phyloP scores from a whole-genome alignment of 345 rosid genomes.

The Orychophragmus violaceus region DNA sequence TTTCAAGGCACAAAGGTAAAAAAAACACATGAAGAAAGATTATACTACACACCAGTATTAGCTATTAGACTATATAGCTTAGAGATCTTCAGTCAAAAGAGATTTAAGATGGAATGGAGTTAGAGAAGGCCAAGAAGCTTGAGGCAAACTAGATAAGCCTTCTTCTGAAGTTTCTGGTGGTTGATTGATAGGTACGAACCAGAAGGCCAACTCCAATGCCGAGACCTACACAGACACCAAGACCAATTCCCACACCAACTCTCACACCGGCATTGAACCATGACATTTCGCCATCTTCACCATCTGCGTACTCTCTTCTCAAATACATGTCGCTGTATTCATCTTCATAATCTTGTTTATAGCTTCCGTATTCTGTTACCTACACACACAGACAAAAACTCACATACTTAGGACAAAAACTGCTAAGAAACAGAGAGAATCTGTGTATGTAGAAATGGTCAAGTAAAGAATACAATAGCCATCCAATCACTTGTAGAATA shows the following conservation, averaged over 20 bases:
- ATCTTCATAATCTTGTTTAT: slow-evolving; percentile 53
- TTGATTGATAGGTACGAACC: slow-evolving; percentile 70
- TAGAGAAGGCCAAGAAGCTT: slow-evolving; percentile 6
- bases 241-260: slow-evolving; percentile 96
- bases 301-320: slow-evolving; percentile 61
- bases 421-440: not conserved
- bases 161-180: slow-evolving; percentile 70
- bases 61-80: slow-evolving; percentile 34
- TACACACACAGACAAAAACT: slow-evolving; percentile 17
- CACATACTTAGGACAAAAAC: not conserved
- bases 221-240: slow-evolving; percentile 79
- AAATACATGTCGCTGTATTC: slow-evolving; percentile 57
- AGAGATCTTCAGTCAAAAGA: slow-evolving; percentile 35
- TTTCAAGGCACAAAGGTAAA: slow-evolving; percentile 1
- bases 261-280: slow-evolving; percentile 98
- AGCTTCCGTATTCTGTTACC: slow-evolving; percentile 47
- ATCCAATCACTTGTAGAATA: not conserved
- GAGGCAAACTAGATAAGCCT: slow-evolving; percentile 38
- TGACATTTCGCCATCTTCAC: slow-evolving; percentile 83
- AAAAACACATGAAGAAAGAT: not conserved
- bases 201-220: slow-evolving; percentile 92
- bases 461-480: not conserved
- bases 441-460: not conserved
- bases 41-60: slow-evolving; percentile 18
- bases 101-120: slow-evolving; percentile 29